These are phyloP conservation scores for Phytophthora brassicae DNA, from an alignment of 352 stramenopile genomes.

Conservation along the genomic window DNA sequence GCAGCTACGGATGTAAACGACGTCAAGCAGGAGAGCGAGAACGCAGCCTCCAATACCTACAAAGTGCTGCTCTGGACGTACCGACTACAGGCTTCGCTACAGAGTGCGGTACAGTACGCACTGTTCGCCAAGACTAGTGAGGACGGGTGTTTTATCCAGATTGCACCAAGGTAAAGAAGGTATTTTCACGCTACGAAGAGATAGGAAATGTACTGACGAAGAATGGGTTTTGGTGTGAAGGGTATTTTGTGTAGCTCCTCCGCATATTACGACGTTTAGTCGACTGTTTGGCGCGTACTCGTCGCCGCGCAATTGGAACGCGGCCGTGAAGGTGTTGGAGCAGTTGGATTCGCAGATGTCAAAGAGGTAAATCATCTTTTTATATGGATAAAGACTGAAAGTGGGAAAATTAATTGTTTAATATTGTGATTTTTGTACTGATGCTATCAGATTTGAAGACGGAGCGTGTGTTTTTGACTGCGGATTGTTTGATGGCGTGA, in stretches of 20 bases:
- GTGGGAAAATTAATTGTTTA: neutral
- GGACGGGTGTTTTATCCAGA: slow-evolving; percentile 80
- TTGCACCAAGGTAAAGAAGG: slow-evolving; percentile 57
- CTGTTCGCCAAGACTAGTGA: slow-evolving; percentile 80
- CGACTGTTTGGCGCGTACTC: slow-evolving; percentile 67
- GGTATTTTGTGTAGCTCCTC: slow-evolving; percentile 77
- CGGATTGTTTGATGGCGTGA: slow-evolving; percentile 83
- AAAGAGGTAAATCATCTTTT: slow-evolving; percentile 51
- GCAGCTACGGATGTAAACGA: slow-evolving; percentile 51
- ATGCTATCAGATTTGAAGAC: slow-evolving; percentile 69
- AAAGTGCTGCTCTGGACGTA: slow-evolving; percentile 81
- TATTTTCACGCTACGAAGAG: neutral
- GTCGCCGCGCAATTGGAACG: slow-evolving; percentile 65
- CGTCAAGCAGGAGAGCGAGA: slow-evolving; percentile 77
- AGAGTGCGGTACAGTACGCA: slow-evolving; percentile 73
- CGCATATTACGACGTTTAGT: slow-evolving; percentile 79
- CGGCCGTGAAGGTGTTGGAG: slow-evolving; percentile 71
- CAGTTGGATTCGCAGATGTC: slow-evolving; percentile 64
- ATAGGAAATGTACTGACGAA: neutral
- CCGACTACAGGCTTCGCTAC: slow-evolving; percentile 69
- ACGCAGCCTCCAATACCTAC: slow-evolving; percentile 68
- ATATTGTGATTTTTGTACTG: neutral
- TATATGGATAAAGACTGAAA: slow-evolving; percentile 1
- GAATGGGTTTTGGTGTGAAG: slow-evolving; percentile 30
- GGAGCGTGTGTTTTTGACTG: slow-evolving; percentile 87